These are phyloP conservation scores for Ilex paraguariensis DNA, from an alignment of 305 asterid genomes.

Conservation along the genomic window DNA sequence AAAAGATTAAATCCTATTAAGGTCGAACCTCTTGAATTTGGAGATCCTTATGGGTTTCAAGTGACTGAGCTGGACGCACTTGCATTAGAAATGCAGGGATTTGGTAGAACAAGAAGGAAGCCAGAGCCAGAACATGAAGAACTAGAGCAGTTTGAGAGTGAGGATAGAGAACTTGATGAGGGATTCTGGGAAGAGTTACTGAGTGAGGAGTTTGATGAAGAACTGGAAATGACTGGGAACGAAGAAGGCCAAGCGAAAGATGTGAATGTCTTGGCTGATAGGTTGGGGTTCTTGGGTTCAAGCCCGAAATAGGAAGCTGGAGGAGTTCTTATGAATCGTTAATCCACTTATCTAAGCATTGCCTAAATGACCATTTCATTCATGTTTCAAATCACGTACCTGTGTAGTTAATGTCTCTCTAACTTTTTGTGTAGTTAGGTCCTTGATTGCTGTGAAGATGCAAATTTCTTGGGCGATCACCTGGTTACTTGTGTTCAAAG, in stretches of 20 bases:
- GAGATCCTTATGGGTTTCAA: conserved; percentile 17
- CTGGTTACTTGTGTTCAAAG: too few relatives aligned
- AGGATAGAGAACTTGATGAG: conserved; percentile 50
- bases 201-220: conserved; percentile 46
- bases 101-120: conserved; percentile 31
- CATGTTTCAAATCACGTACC: not conserved
- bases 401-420: not conserved
- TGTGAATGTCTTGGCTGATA: conserved; percentile 51
- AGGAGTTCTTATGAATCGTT: not conserved
- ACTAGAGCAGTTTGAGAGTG: conserved; percentile 14
- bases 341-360: not conserved
- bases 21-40: conserved; percentile 23
- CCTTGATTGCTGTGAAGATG: not conserved
- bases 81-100: conserved; percentile 72
- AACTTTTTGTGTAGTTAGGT: conserved; percentile 11
- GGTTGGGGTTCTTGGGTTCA: conserved; percentile 53
- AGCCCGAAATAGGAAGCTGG: conserved; percentile 19
- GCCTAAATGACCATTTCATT: too few relatives aligned
- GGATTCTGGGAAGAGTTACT: conserved; percentile 81
- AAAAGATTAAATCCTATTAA: conserved; percentile 9
- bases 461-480: too few relatives aligned
- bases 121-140: conserved; percentile 18
- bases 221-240: conserved; percentile 1
- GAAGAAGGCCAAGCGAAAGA: conserved; percentile 35
- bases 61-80: conserved; percentile 69